Evolutionary conservation across 2,329 filamentous ascomycete species (phyloP).

Genomic region (Neocatenulostroma microsporum): DNA sequence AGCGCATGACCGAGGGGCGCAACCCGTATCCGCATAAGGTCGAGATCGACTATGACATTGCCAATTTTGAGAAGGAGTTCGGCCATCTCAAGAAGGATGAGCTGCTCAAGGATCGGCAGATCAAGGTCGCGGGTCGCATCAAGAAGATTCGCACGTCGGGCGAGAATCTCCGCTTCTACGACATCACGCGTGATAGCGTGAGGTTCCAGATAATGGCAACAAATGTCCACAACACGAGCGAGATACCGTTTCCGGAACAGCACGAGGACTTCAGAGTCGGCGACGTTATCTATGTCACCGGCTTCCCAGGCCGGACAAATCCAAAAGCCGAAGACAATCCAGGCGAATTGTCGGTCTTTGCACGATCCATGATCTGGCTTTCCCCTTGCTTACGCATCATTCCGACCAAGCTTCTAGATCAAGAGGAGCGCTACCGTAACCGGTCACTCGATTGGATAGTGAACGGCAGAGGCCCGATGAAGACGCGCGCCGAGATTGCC

Average conservation of each 20-base stretch:
- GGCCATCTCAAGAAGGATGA: conserved; percentile 82
- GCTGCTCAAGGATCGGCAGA: conserved; percentile 62
- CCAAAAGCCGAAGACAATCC: conserved; percentile 66
- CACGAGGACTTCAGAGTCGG: conserved; percentile 83
- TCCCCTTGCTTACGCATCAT: conserved; percentile 87
- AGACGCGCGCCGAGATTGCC: conserved; percentile 80
- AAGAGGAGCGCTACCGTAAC: conserved; percentile 87
- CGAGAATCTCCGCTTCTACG: conserved; percentile 85
- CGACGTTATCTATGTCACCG: conserved; percentile 84
- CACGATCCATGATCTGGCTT: conserved; percentile 73
- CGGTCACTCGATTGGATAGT: conserved; percentile 94
- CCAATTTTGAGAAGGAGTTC: conserved; percentile 71
- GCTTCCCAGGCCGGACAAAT: conserved; percentile 74
- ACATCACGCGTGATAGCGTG: conserved; percentile 65
- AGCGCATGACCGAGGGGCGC: conserved; percentile 65
- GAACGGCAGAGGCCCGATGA: conserved; percentile 82
- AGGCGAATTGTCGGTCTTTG: conserved; percentile 91
- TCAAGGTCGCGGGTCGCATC: conserved; percentile 76
- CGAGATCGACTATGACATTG: conserved; percentile 73
- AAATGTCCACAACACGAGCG: conserved; percentile 64
- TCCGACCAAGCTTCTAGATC: conserved; percentile 88
- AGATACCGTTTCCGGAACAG: conserved; percentile 71
- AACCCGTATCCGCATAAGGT: conserved; percentile 95
- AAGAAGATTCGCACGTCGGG: conserved; percentile 79
- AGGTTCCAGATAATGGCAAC: conserved; percentile 92